Conservation (phyloP, 192 early-diverging fungal genomes). For the Linnemannia hyalina region DNA sequence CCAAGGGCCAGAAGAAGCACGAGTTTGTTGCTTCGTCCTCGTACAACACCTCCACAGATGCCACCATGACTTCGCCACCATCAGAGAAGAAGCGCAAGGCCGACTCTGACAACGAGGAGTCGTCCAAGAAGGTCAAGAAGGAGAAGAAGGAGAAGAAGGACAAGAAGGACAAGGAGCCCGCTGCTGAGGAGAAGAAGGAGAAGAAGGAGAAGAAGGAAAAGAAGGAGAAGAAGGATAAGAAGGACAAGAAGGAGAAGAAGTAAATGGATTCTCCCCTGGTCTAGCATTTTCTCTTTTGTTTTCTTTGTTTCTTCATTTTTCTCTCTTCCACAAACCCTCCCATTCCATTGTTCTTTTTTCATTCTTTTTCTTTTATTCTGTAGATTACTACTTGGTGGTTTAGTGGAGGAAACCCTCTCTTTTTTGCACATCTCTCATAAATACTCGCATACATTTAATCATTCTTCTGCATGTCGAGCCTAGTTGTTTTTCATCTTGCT, state of each 20-base stretch:
- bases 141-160: constrained; percentile 61
- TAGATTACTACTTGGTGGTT: constrained; percentile 31
- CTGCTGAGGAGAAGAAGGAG: constrained; percentile 46
- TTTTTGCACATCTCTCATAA: constrained; percentile 9
- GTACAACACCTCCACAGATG: constrained; percentile 61
- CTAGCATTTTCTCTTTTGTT: constrained; percentile 9
- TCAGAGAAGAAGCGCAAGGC: constrained; percentile 59
- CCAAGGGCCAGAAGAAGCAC: constrained; percentile 75
- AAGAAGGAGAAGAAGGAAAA: constrained; percentile 70
- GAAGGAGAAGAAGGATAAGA: constrained; percentile 65
- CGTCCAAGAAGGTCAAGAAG: constrained; percentile 56
- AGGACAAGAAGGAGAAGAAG: constrained; percentile 10
- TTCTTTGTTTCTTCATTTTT: constrained; percentile 19
- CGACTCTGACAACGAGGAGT: constrained; percentile 57
- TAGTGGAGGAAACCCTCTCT: background rate
- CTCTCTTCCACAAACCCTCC: constrained; percentile 19
- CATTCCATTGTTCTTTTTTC: constrained; percentile 18
- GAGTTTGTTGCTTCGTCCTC: constrained; percentile 65
- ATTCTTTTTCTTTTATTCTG: constrained; percentile 20
- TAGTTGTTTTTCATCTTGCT: background rate
- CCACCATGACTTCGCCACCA: constrained; percentile 45
- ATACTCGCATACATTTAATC: constrained; percentile 14
- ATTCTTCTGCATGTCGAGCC: background rate
- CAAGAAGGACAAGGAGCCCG: constrained; percentile 57
- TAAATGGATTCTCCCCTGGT: constrained; percentile 22